These are phyloP conservation scores for Elsinoe perseae DNA, from an alignment of 2,329 filamentous ascomycete species.

Conservation along the genomic window DNA sequence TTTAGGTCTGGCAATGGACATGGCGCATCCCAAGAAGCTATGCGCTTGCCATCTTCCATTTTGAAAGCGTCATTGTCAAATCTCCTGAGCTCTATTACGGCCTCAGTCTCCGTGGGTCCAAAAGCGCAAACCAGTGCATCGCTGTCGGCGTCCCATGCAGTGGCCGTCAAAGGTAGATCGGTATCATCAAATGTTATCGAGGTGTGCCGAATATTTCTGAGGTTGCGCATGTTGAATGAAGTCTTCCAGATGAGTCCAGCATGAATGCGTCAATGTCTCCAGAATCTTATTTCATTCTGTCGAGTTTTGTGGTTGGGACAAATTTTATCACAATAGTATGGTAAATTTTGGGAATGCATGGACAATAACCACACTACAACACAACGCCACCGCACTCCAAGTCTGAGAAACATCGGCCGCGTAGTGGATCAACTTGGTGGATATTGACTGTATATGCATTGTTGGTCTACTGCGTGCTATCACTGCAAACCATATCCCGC, in stretches of 20 bases:
- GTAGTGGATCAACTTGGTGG: too few species aligned
- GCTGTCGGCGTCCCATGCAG: slow-evolving; percentile 75
- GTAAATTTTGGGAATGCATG: background rate
- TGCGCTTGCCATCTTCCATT: slow-evolving; percentile 39
- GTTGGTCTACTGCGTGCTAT: slow-evolving; percentile 18
- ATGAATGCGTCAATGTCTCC: background rate
- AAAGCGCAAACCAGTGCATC: slow-evolving; percentile 76
- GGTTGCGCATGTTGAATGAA: slow-evolving; percentile 65
- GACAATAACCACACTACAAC: background rate
- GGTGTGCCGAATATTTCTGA: slow-evolving; percentile 67
- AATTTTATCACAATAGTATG: background rate
- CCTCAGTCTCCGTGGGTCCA: slow-evolving; percentile 64
- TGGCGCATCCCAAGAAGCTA: slow-evolving; percentile 85
- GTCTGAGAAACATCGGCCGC: too few species aligned
- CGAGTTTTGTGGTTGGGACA: background rate
- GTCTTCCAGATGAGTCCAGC: background rate
- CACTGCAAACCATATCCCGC: slow-evolving; percentile 16
- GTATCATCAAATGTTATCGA: slow-evolving; percentile 51
- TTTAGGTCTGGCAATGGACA: slow-evolving; percentile 67
- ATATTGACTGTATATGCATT: slow-evolving; percentile 19
- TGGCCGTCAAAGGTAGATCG: slow-evolving; percentile 60
- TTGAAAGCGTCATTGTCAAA: slow-evolving; percentile 36
- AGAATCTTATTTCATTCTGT: slow-evolving; percentile 3
- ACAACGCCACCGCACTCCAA: too few species aligned
- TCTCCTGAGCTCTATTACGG: slow-evolving; percentile 65